Conservation (phyloP, 163 green algal species). For the Scenedesmus sp. region DNA sequence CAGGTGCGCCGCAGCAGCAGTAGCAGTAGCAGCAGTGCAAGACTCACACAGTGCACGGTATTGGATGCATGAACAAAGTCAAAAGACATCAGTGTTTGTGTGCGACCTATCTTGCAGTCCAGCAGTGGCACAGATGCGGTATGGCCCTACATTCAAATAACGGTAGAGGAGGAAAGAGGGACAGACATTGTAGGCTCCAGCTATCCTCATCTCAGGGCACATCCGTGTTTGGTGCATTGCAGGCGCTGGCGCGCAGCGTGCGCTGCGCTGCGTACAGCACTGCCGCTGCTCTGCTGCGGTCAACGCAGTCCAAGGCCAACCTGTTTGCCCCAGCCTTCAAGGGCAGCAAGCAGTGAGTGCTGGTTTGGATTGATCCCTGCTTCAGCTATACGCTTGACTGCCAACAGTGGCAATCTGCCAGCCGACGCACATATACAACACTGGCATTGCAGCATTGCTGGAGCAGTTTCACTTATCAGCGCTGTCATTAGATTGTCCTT, state of each 20-base stretch:
- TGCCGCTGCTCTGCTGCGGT: conserved; percentile 20
- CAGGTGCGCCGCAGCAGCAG: not conserved
- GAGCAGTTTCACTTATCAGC: too few relatives aligned
- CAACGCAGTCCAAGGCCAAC: conserved; percentile 30
- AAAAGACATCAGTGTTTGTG: too few relatives aligned
- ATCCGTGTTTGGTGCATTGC: not conserved
- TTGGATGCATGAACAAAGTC: not conserved
- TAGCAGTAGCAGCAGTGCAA: too few relatives aligned
- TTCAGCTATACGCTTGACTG: too few relatives aligned
- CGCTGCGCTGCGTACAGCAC: conserved; percentile 26
- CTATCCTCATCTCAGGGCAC: not conserved
- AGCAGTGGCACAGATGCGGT: too few relatives aligned
- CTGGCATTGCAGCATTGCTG: not conserved
- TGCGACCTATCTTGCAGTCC: too few relatives aligned
- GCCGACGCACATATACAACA: too few relatives aligned
- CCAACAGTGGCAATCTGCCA: not conserved
- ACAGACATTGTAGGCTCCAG: not conserved
- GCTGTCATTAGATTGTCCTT: not conserved
- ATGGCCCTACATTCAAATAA: too few relatives aligned
- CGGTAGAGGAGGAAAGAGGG: not conserved
- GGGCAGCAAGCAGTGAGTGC: conserved; percentile 35
- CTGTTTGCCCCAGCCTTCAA: conserved; percentile 41
- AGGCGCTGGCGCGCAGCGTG: conserved; percentile 30
- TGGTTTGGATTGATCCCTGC: not conserved
- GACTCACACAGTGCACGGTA: not conserved